A percentile compares a stretch with the other conserved stretches of the same genome.
phyloP scores from a whole-genome alignment of 1,139 yeast species.

The Magnusiomyces sp. region DNA sequence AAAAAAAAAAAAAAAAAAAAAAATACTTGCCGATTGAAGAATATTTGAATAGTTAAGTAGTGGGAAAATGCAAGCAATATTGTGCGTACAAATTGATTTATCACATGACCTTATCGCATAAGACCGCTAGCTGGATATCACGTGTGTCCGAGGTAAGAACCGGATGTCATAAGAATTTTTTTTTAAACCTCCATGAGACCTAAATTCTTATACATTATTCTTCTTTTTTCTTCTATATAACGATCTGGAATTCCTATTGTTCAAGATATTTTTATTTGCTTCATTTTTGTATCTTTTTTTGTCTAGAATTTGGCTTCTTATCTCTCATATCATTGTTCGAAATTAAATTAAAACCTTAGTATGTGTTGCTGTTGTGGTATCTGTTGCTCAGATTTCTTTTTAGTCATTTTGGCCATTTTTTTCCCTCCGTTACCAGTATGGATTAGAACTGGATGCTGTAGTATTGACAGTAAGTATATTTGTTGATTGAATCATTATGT shows the following conservation, averaged over 20 bases:
- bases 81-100: too few relatives aligned
- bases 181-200: too few relatives aligned
- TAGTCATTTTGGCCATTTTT: constrained; percentile 71
- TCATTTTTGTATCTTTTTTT: background rate
- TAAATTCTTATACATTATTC: too few relatives aligned
- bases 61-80: too few relatives aligned
- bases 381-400: constrained; percentile 50
- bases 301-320: background rate
- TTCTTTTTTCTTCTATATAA: too few relatives aligned
- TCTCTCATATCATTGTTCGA: background rate
- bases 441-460: constrained; percentile 63
- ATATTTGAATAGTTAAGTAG: too few relatives aligned
- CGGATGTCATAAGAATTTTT: too few relatives aligned
- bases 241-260: background rate
- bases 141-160: too few relatives aligned
- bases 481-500: constrained; percentile 22
- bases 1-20: too few relatives aligned
- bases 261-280: background rate
- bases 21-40: too few relatives aligned
- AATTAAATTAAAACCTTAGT: background rate
- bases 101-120: too few relatives aligned
- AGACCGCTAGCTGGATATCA: too few relatives aligned
- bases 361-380: constrained; percentile 6
- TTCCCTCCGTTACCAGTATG: constrained; percentile 80
- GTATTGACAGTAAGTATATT: constrained; percentile 39